Evolutionary conservation across 805 yeast genomes (phyloP), one percentile per base, ranked within the genome.

Genomic region (Ogataea thermomethanolica): DNA sequence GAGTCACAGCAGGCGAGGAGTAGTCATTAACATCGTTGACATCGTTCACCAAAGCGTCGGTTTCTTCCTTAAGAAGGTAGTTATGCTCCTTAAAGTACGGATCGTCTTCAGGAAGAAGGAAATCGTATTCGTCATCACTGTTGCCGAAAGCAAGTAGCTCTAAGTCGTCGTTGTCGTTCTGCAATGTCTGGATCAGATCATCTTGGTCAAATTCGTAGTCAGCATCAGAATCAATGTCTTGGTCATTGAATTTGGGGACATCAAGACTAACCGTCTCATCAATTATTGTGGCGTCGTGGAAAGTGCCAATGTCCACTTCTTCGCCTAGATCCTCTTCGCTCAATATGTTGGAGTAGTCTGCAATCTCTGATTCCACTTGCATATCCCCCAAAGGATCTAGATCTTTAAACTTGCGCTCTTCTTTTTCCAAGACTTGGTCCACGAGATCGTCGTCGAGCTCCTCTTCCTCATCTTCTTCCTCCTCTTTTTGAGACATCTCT

Each of bases 291-390:
- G 41, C 58, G 9, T 64, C 70, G 14, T 33, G 33, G 12, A 37
- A 33, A 10, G 42, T 37, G 5, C 42, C 45, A 15, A 49, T 46
- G 8, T 51, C 51, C 7, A 73, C 61, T 31, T 74, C 84, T 55
- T 79, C 85, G 14, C 85, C 85, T 20, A 78, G 67, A 58, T 78
- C 84, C 54, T 78, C 85, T 33, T 76, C 76, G 32, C 69, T 67
- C 8, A 62, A 12, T 6, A 24, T 21, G 11, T 13, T 29, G 17
- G 67, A 58, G 40, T 61, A 61, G 49, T 65, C 66, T 15, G 60
- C 53, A 39, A 58, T 69, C 23, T 48, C 52, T 31, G 48, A 46
- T 35, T 62, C 66, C 31, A 63, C 67, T 42, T 68, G 68, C 35
- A 67, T 48, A 22, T 51, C 58, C 44, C 49, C 56, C 21, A 54